Conservation (phyloP, 148 eudicot species). For the Silene latifolia region DNA sequence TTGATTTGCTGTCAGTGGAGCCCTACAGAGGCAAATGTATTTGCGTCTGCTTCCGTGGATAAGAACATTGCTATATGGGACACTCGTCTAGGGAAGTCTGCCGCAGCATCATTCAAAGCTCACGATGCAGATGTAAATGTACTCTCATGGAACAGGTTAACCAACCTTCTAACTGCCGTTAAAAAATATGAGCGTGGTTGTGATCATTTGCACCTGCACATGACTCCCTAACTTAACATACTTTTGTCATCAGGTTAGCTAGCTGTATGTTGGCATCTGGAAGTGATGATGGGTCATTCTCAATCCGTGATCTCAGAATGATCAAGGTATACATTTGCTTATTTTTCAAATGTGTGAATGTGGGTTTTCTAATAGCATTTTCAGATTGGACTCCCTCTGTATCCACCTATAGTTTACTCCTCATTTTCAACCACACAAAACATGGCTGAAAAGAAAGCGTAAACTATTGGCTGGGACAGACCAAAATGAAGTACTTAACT, state of each 20-base stretch:
- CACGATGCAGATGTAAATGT: slow-evolving; percentile 97
- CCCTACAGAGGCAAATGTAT: slow-evolving; percentile 70
- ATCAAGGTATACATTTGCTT: slow-evolving; percentile 46
- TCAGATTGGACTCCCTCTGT: background rate
- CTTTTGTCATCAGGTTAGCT: slow-evolving; percentile 48
- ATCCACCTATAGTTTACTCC: background rate
- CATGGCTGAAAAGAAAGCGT: no score
- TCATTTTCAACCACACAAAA: no score
- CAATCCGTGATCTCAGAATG: slow-evolving; percentile 74
- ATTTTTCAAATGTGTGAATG: background rate
- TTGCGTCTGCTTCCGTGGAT: slow-evolving; percentile 97
- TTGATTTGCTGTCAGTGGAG: slow-evolving; percentile 73
- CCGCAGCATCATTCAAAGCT: slow-evolving; percentile 69
- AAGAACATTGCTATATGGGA: slow-evolving; percentile 88
- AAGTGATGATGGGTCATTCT: slow-evolving; percentile 90
- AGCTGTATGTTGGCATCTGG: slow-evolving; percentile 91
- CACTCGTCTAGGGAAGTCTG: slow-evolving; percentile 59
- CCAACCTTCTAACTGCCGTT: background rate
- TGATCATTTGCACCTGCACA: background rate
- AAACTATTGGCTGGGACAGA: no score
- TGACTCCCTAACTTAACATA: background rate
- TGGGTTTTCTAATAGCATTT: no score
- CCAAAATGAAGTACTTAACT: no score
- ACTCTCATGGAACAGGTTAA: slow-evolving; percentile 93
- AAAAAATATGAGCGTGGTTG: no score